Evolutionary conservation across 441 rosid genomes (phyloP), one percentile per base, ranked within the genome.

Genomic region (Hura crepitans): DNA sequence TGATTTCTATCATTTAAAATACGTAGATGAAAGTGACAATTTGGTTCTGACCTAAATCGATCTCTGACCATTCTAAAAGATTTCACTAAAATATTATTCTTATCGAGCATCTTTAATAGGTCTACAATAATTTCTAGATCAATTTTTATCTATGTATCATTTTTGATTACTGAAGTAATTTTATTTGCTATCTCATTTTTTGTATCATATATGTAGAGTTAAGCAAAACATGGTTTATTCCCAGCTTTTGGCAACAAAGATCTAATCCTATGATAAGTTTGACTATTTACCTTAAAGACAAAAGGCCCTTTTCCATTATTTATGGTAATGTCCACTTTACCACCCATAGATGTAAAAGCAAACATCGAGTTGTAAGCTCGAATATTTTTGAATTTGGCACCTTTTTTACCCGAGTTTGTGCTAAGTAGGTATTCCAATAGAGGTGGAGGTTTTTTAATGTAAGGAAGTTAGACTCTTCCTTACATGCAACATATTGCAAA

Each of bases 281-380:
- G 58, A 0, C 69, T n/a, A 65, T 17, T 27, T n/a, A 65, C 3
- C 31, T 9, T 49, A 23, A n/a, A n/a, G n/a, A 49, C 11, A 65
- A 7, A 65, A 15, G 57, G 69, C 0, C 58, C 57, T 2, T 9
- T 7, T 0, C 43, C 20, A 27, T 28, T 2, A 31, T 65, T 49
- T 3, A 65, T 20, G 0, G 0, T 4, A 27, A 9, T 0, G 31
- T 47, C 69, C 0, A 49, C 8, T 0, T 9, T 2, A 0, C 25
- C 28, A 3, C 58, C 58, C 28, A 65, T 65, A 4, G 30, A 65
- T 14, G 69, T 47, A 46, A 30, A 65, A 47, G 58, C 42, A 49
- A 65, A 47, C 57, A 65, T 31, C 9, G 15, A 7, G 5, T 65
- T 65, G 6, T 49, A 65, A 3, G 15, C 12, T 18, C 11, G 1